Conservation (phyloP, 495 filamentous ascomycete genomes). For the Ascodesmis nigricans region DNA sequence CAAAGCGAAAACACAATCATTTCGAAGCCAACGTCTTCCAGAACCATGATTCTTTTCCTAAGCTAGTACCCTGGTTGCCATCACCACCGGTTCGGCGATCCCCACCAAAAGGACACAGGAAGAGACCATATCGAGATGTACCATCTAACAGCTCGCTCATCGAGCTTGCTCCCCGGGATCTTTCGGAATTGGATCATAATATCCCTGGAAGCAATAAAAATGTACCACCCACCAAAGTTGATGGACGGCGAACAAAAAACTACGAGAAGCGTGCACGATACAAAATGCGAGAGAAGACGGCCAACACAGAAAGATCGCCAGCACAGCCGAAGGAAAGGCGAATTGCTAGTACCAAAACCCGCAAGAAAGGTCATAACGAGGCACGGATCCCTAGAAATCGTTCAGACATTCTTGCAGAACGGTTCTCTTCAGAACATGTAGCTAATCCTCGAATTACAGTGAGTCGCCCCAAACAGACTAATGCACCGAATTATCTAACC, state of each 20-base stretch:
- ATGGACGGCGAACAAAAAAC: constrained; percentile 12
- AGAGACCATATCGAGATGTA: no score
- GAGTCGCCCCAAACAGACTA: constrained; percentile 11
- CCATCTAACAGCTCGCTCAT: no score
- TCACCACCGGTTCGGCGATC: no score
- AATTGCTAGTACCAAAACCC: constrained; percentile 26
- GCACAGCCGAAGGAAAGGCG: constrained; percentile 15
- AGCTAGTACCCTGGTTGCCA: no score
- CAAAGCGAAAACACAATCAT: no score
- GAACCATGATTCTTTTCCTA: no score
- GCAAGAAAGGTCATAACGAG: constrained; percentile 23
- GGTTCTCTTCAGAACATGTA: constrained; percentile 44
- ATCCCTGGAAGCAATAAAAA: no score
- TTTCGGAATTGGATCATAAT: no score
- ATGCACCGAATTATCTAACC: background rate
- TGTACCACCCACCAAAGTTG: constrained; percentile 18
- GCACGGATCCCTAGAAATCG: constrained; percentile 15
- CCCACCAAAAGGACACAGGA: no score
- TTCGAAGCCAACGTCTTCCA: no score
- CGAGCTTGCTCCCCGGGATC: no score
- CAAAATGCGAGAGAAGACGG: constrained; percentile 36
- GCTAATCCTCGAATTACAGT: constrained; percentile 41
- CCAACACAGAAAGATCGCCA: constrained; percentile 3
- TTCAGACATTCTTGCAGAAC: constrained; percentile 32
- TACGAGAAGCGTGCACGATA: constrained; percentile 39